These are phyloP conservation scores for Russula dissimulans DNA, from an alignment of 768 basidiomycete genomes.

Conservation along the genomic window DNA sequence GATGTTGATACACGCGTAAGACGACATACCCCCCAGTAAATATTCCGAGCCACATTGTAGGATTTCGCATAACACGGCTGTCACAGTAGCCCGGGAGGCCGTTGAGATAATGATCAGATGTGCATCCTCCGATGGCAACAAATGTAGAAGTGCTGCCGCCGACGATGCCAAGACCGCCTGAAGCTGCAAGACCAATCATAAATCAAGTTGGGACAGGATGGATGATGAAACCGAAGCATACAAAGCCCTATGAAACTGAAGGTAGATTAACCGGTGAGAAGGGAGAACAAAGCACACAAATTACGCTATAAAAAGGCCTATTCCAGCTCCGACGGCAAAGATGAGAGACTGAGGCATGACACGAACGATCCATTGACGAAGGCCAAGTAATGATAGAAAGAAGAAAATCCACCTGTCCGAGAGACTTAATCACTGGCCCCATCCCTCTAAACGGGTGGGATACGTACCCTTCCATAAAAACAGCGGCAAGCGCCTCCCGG, in stretches of 20 bases:
- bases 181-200: conserved; percentile 31
- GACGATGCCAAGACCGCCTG: conserved; percentile 62
- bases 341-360: conserved; percentile 85
- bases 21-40: conserved; percentile 64
- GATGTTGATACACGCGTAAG: not conserved
- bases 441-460: not conserved
- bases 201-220: not conserved
- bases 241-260: conserved; percentile 66
- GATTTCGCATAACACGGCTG: conserved; percentile 54
- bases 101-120: conserved; percentile 35
- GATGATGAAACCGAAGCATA: conserved; percentile 25
- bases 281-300: not conserved
- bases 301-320: conserved; percentile 73
- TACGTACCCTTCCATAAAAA: conserved; percentile 77
- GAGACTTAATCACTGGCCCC: not conserved
- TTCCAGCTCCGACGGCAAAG: conserved; percentile 77
- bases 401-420: conserved; percentile 67
- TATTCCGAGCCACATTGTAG: conserved; percentile 84
- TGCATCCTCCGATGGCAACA: conserved; percentile 72
- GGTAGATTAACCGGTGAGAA: not conserved
- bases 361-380: conserved; percentile 84
- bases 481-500: conserved; percentile 71
- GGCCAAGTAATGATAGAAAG: conserved; percentile 65
- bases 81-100: conserved; percentile 53
- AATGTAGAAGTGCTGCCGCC: conserved; percentile 64